phyloP scores from a whole-genome alignment of 257 asterid genomes.

The Plantago elongata region DNA sequence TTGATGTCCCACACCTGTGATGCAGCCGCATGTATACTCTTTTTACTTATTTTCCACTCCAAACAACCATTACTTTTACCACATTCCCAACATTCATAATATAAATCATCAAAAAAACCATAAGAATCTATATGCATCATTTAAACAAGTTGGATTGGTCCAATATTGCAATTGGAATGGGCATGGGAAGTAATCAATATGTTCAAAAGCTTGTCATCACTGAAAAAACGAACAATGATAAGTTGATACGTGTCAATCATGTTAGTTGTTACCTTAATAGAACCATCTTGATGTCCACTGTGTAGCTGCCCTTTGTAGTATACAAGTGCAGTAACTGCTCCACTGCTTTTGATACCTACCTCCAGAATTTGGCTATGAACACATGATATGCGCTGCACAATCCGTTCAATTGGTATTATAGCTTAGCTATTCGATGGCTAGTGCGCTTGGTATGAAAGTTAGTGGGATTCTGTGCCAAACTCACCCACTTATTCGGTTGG shows the following conservation, averaged over 20 bases:
- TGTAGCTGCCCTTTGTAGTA: slow-evolving; percentile 70
- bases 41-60: not conserved
- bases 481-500: slow-evolving; percentile 96
- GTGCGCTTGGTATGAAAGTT: not conserved
- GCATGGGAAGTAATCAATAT: not conserved
- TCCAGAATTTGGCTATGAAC: slow-evolving; percentile 84
- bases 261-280: slow-evolving; percentile 75
- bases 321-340: slow-evolving; percentile 81
- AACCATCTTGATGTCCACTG: slow-evolving; percentile 89
- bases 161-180: too few species aligned
- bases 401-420: slow-evolving; percentile 4
- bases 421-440: not conserved
- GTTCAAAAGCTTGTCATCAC: too few species aligned
- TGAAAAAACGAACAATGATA: not conserved
- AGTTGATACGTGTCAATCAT: slow-evolving; percentile 14
- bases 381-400: slow-evolving; percentile 84
- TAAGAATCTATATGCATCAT: too few species aligned
- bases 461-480: slow-evolving; percentile 17
- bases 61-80: slow-evolving; percentile 9
- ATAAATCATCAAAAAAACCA: too few species aligned
- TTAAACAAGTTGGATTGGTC: too few species aligned
- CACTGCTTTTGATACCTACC: slow-evolving; percentile 47
- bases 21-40: not conserved
- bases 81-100: too few species aligned
- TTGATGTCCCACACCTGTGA: slow-evolving; percentile 82